Base-by-base conservation (phyloP, 768 basidiomycete genomes). In the Glaciozyma antarctica region DNA sequence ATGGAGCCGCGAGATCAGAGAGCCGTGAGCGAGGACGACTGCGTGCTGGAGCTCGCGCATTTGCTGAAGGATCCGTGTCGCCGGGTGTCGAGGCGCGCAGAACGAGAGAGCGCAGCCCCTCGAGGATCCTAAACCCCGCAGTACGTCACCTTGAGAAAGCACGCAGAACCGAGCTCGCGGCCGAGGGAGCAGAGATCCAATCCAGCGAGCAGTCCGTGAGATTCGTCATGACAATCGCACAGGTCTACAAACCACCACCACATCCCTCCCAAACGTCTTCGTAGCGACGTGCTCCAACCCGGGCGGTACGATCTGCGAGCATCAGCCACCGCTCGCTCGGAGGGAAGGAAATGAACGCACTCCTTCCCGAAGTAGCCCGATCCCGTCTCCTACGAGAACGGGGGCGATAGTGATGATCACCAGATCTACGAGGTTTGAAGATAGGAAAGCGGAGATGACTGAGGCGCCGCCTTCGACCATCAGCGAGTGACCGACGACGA, bases 401-500 rank as follows among this genome's bases (percentile, higher is more conserved):
- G 95, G 95, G 1, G 93, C 88, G 24, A 90, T 82, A 5, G 95
- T 98, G 53, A 97, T 78, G 53, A 98, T 82, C 24, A 95, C 73
- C 17, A 81, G 80, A 75, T 97, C 88, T 8, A 94, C 80, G 17
- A 82, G 65, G 34, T 74, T 73, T 48, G 69, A 48, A 54, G 71
- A 55, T 2, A 91, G 77, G 77, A 90, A 88, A 1, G 88, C 84
- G 9, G 81, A 79, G 63, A 99, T 90, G 68, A 99, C 81, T 13
- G 78, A 77, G 13, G 90, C 87, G 21, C 95, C 95, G 60, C 95
- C 95, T 78, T 99, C 95, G 9, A 97, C 88, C 94, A 99, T 99
- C 61, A 97, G 78, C 16, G 38, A 88, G 76, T 32, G 81, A 77
- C 65, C 65, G 51, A 62, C 22, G 21, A 15, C 24, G 7, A 34